Base-by-base conservation (phyloP, 1,284 basidiomycete species). In the Microbotryum violaceum region DNA sequence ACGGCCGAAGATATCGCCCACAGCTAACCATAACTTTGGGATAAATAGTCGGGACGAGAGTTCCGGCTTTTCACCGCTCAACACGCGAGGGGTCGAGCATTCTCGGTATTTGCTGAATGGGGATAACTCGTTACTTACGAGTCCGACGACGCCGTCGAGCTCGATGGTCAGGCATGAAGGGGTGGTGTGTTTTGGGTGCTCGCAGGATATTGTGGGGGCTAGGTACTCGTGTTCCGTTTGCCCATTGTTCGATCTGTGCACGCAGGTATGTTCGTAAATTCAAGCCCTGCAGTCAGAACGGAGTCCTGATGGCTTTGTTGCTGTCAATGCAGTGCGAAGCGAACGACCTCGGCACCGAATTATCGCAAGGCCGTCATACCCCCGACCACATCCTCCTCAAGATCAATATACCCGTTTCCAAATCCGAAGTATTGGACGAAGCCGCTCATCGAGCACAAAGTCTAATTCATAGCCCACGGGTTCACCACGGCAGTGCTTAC, bases 301-400 rank as follows among this genome's bases (percentile, higher is more conserved):
- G 7, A n/a, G 12, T 33, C 21, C 21, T 4, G 21, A 54, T 51
- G 49, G 29, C 20, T 42, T 5, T 3, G 10, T 12, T 25, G n/a
- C 14, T 44, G 10, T 29, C 1, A 8, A 1, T 16, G 12, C 33
- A 63, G 61, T 59, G 61, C 57, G 54, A 63, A 27, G 9, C n/a
- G 14, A 37, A 25, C 21, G 57, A 58, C 7, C 57, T 50, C 7
- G 42, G 21, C 12, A 56, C 52, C 51, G 29, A 37, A 8, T 20
- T 50, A 5, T 45, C 54, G 16, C 48, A 54, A 37, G 57, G 49
- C 31, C 14, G 25, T 3, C 54, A 64, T 57, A 42, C 44, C 37
- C 42, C 54, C 1, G n/a, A 37, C 18, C 63, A 64, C 56, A 58
- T 64, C 54, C 53, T 64, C 25, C 63, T 64, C 56, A 64, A 64